Evolutionary conservation across 2,329 filamentous ascomycete species (phyloP).

Genomic region (Grosmannia serpens): DNA sequence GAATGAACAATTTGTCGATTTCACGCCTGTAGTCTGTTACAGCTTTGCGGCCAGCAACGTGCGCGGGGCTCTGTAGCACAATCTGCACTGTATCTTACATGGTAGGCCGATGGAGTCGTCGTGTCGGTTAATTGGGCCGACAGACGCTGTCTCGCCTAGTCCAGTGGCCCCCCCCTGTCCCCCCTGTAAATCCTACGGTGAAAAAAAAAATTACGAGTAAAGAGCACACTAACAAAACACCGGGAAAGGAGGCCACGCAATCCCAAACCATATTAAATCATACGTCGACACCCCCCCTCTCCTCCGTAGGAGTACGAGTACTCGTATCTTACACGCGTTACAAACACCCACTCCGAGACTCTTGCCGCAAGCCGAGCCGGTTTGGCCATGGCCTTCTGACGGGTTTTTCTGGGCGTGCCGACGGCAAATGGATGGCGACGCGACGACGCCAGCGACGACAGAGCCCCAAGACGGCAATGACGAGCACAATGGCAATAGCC

Average conservation of each 20-base stretch:
- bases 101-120: not conserved
- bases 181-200: not conserved
- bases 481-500: too few species aligned
- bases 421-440: too few species aligned
- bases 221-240: not conserved
- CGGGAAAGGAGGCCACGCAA: not conserved
- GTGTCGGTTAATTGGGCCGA: not conserved
- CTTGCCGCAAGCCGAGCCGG: not conserved
- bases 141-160: not conserved
- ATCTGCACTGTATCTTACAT: too few species aligned
- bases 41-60: too few species aligned
- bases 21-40: too few species aligned
- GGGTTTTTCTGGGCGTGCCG: too few species aligned
- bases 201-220: not conserved
- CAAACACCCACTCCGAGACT: not conserved
- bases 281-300: not conserved
- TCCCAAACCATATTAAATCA: not conserved
- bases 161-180: too few species aligned
- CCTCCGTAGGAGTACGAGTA: not conserved
- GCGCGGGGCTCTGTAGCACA: too few species aligned
- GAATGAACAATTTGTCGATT: too few species aligned
- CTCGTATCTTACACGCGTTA: too few species aligned
- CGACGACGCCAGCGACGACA: too few species aligned
- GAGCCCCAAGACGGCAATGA: too few species aligned
- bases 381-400: not conserved